Conservation (phyloP, 331 rosid genomes). For the Stylosanthes scabra region DNA sequence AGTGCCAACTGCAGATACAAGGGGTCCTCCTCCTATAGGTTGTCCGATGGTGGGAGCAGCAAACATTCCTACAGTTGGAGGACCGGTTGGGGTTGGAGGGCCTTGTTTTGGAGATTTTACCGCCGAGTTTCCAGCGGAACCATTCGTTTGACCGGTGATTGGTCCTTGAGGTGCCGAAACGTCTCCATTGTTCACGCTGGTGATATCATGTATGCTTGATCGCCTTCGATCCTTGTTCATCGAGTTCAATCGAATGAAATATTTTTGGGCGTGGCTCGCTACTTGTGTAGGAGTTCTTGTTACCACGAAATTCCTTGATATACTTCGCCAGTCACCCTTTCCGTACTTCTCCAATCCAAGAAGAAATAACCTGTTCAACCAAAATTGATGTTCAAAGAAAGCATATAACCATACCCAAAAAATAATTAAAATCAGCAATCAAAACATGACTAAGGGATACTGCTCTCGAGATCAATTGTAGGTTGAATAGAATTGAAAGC, state of each 20-base stretch:
- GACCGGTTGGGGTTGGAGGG: slow-evolving; percentile 55
- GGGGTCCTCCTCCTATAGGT: slow-evolving; percentile 84
- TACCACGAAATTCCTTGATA: slow-evolving; percentile 91
- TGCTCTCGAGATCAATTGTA: background rate
- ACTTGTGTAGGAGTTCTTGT: slow-evolving; percentile 97
- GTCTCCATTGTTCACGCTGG: slow-evolving; percentile 75
- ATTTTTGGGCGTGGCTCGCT: slow-evolving; percentile 99
- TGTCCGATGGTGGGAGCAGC: slow-evolving; percentile 81
- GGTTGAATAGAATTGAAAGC: background rate
- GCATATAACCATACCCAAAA: slow-evolving; percentile 21
- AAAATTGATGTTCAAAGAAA: slow-evolving; percentile 12
- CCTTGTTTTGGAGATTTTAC: slow-evolving; percentile 66
- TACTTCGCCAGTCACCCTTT: slow-evolving; percentile 96
- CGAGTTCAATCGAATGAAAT: slow-evolving; percentile 86
- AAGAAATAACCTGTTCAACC: slow-evolving; percentile 75
- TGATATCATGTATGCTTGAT: slow-evolving; percentile 95
- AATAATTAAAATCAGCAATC: slow-evolving; percentile 1
- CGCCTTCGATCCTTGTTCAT: slow-evolving; percentile 93
- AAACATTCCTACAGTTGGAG: slow-evolving; percentile 65
- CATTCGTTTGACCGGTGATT: slow-evolving; percentile 79
- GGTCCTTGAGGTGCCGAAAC: slow-evolving; percentile 73
- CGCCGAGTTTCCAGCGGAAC: slow-evolving; percentile 56
- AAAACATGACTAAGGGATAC: slow-evolving; percentile 10
- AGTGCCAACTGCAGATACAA: slow-evolving; percentile 89
- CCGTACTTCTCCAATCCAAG: slow-evolving; percentile 93